Evolutionary conservation across 495 filamentous ascomycete species (phyloP).

Genomic region (Penicillium cataractarum): DNA sequence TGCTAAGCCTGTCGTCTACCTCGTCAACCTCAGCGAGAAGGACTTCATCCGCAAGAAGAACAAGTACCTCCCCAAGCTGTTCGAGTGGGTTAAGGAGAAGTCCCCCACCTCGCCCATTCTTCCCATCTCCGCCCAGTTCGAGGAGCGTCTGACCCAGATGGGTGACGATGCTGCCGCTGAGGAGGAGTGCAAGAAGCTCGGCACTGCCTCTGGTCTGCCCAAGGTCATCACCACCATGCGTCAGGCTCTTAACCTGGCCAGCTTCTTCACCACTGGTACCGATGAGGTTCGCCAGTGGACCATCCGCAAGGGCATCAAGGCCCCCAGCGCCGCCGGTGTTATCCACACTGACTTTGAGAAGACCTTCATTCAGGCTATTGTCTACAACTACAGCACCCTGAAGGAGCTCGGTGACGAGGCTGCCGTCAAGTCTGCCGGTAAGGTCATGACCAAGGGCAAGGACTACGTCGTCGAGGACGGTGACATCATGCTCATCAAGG

Average conservation of each 20-base stretch:
- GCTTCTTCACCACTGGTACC: conserved; percentile 96
- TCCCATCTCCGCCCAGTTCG: conserved; percentile 88
- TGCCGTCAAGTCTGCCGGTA: conserved; percentile 88
- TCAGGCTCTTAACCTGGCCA: conserved; percentile 81
- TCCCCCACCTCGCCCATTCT: conserved; percentile 86
- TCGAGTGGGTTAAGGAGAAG: conserved; percentile 90
- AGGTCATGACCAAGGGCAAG: conserved; percentile 98
- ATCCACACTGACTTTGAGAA: conserved; percentile 99
- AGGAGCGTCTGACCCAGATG: conserved; percentile 85
- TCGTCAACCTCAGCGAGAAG: conserved; percentile 95
- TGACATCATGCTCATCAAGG: conserved; percentile 84
- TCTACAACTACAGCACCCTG: conserved; percentile 79
- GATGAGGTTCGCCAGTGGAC: conserved; percentile 99
- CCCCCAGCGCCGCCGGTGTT: conserved; percentile 94
- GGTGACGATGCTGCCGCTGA: conserved; percentile 76
- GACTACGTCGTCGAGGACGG: conserved; percentile 74
- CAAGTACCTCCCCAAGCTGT: conserved; percentile 93
- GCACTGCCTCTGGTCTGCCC: conserved; percentile 85
- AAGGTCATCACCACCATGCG: conserved; percentile 97
- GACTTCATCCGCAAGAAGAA: conserved; percentile 99
- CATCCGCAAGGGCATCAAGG: conserved; percentile 94
- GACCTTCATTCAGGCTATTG: conserved; percentile 96
- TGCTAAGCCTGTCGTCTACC: conserved; percentile 95
- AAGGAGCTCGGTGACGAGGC: conserved; percentile 88
- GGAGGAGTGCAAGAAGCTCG: conserved; percentile 88